Evolutionary conservation across 139 green algal species (phyloP).

Genomic region (Micromonas pusilla): DNA sequence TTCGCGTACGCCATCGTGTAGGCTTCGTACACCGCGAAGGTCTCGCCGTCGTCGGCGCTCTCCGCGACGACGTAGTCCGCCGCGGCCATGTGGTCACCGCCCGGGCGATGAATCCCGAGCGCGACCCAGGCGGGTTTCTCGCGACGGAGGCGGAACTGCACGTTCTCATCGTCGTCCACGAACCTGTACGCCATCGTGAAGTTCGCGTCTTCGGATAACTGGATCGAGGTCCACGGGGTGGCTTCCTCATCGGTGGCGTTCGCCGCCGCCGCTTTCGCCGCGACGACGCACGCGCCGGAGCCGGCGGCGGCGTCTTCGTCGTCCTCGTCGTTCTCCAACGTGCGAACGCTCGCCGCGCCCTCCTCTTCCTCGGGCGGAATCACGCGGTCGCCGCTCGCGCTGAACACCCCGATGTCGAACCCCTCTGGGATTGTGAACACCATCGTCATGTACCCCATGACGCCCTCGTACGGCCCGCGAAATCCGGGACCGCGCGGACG

Average conservation of each 20-base stretch:
- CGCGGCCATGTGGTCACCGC: neutral
- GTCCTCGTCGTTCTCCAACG: neutral
- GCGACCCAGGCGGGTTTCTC: neutral
- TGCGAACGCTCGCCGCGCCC: too few species aligned
- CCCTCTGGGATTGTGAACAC: neutral
- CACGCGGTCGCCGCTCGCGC: neutral
- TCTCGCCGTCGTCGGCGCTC: neutral
- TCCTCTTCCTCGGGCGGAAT: neutral
- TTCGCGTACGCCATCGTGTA: neutral
- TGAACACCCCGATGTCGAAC: neutral
- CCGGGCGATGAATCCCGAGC: neutral
- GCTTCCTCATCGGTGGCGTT: neutral
- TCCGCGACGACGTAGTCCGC: neutral
- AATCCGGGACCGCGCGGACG: too few species aligned
- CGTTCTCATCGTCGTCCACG: neutral
- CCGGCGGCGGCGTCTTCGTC: neutral
- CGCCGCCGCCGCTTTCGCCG: too few species aligned
- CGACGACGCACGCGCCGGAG: neutral
- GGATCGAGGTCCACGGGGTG: neutral
- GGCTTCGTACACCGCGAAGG: neutral
- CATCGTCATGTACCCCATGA: neutral
- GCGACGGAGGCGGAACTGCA: neutral
- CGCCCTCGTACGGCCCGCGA: too few species aligned
- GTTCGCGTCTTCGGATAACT: neutral
- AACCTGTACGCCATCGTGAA: neutral